Conservation (phyloP, 2,329 filamentous ascomycete species). For the Apiospora saccharicola region DNA sequence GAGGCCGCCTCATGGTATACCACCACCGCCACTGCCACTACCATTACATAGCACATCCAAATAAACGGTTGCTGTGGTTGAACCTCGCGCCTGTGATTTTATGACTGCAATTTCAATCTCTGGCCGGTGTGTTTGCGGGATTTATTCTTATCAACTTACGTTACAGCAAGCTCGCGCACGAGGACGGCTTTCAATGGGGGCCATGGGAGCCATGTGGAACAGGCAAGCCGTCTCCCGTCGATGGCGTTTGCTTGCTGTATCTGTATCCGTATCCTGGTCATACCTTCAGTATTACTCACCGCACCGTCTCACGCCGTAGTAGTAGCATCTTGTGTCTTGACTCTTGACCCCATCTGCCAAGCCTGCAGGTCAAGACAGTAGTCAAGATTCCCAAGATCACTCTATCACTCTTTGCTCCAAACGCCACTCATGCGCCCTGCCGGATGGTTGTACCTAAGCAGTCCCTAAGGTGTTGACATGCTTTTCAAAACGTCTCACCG, state of each 20-base stretch:
- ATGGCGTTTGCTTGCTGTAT: no score
- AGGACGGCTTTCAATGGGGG: background rate
- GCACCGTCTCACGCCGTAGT: background rate
- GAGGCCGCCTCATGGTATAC: background rate
- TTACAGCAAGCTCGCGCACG: background rate
- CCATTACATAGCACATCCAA: no score
- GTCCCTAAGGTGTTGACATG: background rate
- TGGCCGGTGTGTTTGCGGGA: background rate
- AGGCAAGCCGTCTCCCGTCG: no score
- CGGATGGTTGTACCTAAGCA: background rate
- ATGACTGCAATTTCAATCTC: background rate
- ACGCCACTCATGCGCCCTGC: background rate
- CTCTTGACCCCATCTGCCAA: background rate
- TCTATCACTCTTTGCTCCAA: background rate
- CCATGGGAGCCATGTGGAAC: no score
- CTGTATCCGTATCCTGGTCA: background rate
- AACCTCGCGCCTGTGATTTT: background rate
- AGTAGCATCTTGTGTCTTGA: background rate
- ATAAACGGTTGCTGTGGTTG: no score
- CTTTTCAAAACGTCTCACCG: slow-evolving; percentile 7
- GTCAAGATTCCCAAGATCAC: background rate
- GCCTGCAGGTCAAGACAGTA: background rate
- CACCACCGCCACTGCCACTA: no score
- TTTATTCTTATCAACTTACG: background rate
- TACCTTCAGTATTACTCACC: background rate